Conservation (phyloP, 2,329 filamentous ascomycete genomes). For the Monilinia polystroma region DNA sequence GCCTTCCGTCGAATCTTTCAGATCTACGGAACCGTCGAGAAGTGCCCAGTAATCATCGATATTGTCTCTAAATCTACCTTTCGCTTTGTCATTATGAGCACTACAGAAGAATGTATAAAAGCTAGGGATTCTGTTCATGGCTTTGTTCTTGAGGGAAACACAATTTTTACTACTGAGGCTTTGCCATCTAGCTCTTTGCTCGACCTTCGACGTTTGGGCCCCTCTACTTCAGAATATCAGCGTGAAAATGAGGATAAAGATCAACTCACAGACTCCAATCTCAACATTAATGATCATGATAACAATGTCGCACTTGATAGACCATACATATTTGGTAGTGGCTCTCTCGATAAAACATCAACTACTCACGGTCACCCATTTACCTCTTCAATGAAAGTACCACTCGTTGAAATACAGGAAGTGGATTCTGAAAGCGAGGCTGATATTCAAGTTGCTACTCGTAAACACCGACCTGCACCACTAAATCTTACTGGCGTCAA, state of each 20-base stretch:
- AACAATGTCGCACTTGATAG: not conserved
- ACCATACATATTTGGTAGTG: not conserved
- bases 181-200: slow-evolving; percentile 12
- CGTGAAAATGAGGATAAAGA: too few relatives aligned
- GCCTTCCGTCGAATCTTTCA: slow-evolving; percentile 27
- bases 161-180: slow-evolving; percentile 20
- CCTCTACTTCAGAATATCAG: not conserved
- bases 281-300: not conserved
- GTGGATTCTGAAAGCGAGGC: not conserved
- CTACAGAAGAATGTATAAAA: slow-evolving; percentile 26
- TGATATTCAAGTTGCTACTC: not conserved
- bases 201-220: not conserved
- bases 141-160: slow-evolving; percentile 3
- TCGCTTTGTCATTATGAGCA: slow-evolving; percentile 34
- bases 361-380: slow-evolving; percentile 14
- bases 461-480: slow-evolving; percentile 14
- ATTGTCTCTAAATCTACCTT: slow-evolving; percentile 28
- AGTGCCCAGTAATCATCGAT: slow-evolving; percentile 29
- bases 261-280: not conserved
- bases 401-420: not conserved
- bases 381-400: not conserved
- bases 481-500: slow-evolving; percentile 3
- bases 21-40: slow-evolving; percentile 27
- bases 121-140: slow-evolving; percentile 27
- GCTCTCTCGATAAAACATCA: not conserved